phyloP scores from a whole-genome alignment of 441 rosid species.

The Melastoma candidum region DNA sequence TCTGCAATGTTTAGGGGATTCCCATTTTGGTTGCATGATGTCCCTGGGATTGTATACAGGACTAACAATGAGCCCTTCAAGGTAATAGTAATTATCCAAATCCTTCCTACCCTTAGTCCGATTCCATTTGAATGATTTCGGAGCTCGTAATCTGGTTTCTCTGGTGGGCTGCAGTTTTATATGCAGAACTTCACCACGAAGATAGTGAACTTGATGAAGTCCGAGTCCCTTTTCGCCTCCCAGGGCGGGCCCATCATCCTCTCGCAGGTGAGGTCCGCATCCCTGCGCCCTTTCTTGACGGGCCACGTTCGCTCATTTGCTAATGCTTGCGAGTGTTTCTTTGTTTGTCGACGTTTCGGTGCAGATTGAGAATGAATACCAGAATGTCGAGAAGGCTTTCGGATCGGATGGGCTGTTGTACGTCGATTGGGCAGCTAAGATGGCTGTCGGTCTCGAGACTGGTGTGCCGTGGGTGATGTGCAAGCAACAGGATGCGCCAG shows the following conservation, averaged over 20 bases:
- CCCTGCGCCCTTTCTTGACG: too few relatives aligned
- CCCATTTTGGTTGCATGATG: constrained; percentile 86
- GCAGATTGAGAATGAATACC: constrained; percentile 67
- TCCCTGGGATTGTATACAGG: constrained; percentile 71
- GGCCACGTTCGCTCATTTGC: too few relatives aligned
- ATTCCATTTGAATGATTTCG: too few relatives aligned
- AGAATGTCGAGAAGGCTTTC: constrained; percentile 41
- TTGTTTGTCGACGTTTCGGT: background rate
- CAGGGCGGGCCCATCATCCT: constrained; percentile 70
- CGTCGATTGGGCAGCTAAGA: constrained; percentile 51
- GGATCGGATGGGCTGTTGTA: constrained; percentile 39
- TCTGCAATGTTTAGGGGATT: constrained; percentile 40
- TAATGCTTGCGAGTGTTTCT: background rate
- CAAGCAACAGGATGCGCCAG: constrained; percentile 65
- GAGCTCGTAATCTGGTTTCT: background rate
- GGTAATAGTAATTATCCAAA: constrained; percentile 19
- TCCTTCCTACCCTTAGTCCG: too few relatives aligned
- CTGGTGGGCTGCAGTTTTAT: constrained; percentile 24
- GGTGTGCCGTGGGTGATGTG: constrained; percentile 82
- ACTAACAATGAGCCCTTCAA: constrained; percentile 76
- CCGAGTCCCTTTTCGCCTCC: constrained; percentile 55
- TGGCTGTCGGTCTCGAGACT: constrained; percentile 48
- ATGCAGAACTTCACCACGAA: constrained; percentile 53
- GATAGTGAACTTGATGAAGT: constrained; percentile 55
- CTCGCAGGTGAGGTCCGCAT: constrained; percentile 36